phyloP scores from a whole-genome alignment of 306 rosid species.

The Chamaecrista fasciculata region DNA sequence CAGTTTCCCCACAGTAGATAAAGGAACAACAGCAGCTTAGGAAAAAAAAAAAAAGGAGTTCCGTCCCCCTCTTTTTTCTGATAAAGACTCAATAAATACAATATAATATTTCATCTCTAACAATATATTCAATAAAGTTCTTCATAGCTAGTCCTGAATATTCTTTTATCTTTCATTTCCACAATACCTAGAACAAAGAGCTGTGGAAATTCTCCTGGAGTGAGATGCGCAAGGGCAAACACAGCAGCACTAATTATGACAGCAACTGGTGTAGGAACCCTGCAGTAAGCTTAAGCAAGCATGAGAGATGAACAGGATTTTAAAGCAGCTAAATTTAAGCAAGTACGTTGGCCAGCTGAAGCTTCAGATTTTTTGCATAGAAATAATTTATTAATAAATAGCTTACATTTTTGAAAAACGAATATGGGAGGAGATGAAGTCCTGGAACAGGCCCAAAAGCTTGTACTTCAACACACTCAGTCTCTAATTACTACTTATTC shows the following conservation, averaged over 20 bases:
- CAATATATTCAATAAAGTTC: not conserved
- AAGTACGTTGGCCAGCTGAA: slow-evolving; percentile 17
- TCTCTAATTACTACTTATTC: not conserved
- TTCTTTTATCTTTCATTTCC: slow-evolving; percentile 7
- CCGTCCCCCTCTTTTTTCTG: no score
- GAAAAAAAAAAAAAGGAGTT: slow-evolving; percentile 1
- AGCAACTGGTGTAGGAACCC: slow-evolving; percentile 96
- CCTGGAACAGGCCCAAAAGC: no score
- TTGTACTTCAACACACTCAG: no score
- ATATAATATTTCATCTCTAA: not conserved
- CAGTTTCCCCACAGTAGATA: not conserved
- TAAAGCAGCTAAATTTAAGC: slow-evolving; percentile 9
- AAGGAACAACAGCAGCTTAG: slow-evolving; percentile 14
- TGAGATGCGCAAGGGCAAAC: slow-evolving; percentile 94
- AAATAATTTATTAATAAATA: not conserved
- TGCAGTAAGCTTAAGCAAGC: slow-evolving; percentile 31
- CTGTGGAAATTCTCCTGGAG: slow-evolving; percentile 97
- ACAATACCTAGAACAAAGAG: slow-evolving; percentile 82
- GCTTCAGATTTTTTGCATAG: not conserved
- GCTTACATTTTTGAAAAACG: not conserved
- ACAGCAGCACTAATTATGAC: slow-evolving; percentile 71
- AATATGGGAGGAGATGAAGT: not conserved
- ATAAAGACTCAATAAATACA: not conserved
- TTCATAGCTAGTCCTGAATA: not conserved
- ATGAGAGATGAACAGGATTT: not conserved